A percentile compares a stretch with the other conserved stretches of the same genome.
Evolutionary conservation across 1,284 basidiomycete genomes (phyloP).

Genomic region (Fomes fomentarius): DNA sequence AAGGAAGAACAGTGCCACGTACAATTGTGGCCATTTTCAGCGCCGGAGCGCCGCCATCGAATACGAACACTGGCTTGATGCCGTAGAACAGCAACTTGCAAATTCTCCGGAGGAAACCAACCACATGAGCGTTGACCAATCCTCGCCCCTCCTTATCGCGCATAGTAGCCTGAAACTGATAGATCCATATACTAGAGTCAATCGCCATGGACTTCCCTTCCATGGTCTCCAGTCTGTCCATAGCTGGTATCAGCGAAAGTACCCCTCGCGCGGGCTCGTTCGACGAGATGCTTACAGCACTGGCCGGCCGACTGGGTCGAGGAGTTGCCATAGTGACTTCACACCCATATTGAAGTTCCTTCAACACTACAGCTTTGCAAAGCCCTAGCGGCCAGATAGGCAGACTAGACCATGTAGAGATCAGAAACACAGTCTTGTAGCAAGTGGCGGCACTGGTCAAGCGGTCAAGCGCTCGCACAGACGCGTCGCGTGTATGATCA

Average conservation of each 20-base stretch:
- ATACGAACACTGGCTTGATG: constrained; percentile 97
- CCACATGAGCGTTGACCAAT: constrained; percentile 91
- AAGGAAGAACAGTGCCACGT: constrained; percentile 38
- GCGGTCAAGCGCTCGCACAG: constrained; percentile 1
- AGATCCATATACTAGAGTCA: constrained; percentile 99
- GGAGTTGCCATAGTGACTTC: constrained; percentile 92
- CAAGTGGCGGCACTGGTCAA: neutral
- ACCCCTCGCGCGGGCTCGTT: neutral
- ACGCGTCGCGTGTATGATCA: constrained; percentile 25
- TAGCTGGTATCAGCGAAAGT: constrained; percentile 12
- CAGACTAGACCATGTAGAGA: constrained; percentile 15
- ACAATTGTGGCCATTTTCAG: constrained; percentile 90
- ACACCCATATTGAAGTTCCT: constrained; percentile 74
- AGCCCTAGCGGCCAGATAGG: neutral
- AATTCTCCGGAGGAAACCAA: constrained; percentile 93
- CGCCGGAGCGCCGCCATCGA: constrained; percentile 91
- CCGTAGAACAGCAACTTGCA: constrained; percentile 96
- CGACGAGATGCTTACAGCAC: constrained; percentile 64
- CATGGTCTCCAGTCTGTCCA: constrained; percentile 81
- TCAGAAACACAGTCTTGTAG: constrained; percentile 2
- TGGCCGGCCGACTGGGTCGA: constrained; percentile 87
- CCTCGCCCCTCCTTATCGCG: constrained; percentile 94
- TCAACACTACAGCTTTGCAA: neutral
- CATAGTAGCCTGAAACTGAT: constrained; percentile 99
- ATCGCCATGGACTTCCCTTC: constrained; percentile 93